Evolutionary conservation across 208 protist species (phyloP), one percentile per base, ranked within the genome.

Genomic region (Phytomonas serpens): DNA sequence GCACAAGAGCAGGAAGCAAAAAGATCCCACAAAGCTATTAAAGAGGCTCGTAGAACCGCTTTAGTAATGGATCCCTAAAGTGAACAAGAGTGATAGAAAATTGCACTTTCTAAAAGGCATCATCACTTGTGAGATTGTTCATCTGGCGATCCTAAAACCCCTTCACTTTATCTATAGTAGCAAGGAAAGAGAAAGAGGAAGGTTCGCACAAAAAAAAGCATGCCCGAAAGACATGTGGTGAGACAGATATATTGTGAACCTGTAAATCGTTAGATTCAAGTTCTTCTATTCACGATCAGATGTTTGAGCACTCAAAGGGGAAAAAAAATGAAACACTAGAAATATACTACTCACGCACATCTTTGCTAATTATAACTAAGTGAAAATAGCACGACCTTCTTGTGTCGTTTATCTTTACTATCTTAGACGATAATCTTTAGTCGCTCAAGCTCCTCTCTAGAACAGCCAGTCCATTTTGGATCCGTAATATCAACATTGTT

Each of bases 391-490:
- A 38, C 31, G 30, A 3, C 52, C 32, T n/a, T 19, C n/a, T 38
- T 61, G 29, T n/a, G 4, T 57, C n/a, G 62, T 16, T 38, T n/a
- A 19, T 11, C 14, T 27, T 69, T 70, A 19, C 32, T 30, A 32
- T 27, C 67, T 81, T 84, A 94, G 29, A 93, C 71, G 65, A 93
- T 87, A 3, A 30, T 73, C 19, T 79, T 83, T 19, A 95, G 80
- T 37, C 79, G 79, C 69, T 93, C 72, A 65, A 95, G 80, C 73
- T 93, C 85, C 74, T 91, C 88, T 42, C 81, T 79, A 23, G 87
- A 89, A 73, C 88, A 93, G 5, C 91, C 91, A 33, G 91, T 96
- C 91, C 91, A 96, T 77, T 96, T 96, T 47, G 91, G 84, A 61
- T 96, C 87, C 0, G 87, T 91, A 51, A 96, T 86, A 68, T 96